Evolutionary conservation across 2,329 filamentous ascomycete species (phyloP), one percentile per base, ranked within the genome.

Genomic region (Daldinia sp.): DNA sequence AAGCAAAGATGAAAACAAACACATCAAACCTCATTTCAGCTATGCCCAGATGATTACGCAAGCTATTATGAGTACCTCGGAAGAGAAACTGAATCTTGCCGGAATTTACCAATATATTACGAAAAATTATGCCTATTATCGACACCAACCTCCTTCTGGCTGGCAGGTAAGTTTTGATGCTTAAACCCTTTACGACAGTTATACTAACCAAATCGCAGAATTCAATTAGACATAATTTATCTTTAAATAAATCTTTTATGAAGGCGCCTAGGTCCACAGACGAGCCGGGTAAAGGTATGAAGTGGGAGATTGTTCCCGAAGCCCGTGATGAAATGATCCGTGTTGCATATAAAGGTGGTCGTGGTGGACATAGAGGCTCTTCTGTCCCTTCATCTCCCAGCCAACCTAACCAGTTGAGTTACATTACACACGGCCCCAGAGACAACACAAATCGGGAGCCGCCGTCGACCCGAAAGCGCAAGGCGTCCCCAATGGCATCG

Each of bases 261-360:
- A 99, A 99, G 77, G 91, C 97, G 7, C 91, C 95, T 2, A 89
- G 95, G 47, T 90, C 92, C 13, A 97, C 93, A 0, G 93, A 98
- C 70, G 95, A 99, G 75, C 95, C 95, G 19, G 95, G 95, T 10
- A 99, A 99, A 76, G 95, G 95, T 25, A 98, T 97, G 93, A 98
- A 98, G 76, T 99, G 95, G 95, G 92, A 94, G 77, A 94, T 99
- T 73, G 88, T 92, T 3, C 85, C 91, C 1, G 92, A 96, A 66
- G 86, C 90, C 68, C 88, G 90, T 49, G 92, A 97, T 15, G 94
- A 97, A 54, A 96, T 97, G 82, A 85, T 93, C 62, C 91, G 91
- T 75, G 92, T 90, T 70, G 85, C 85, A 1, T 85, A 81, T 70
- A 83, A 85, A 57, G 83, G 86, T 15, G 87, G 87, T 15, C 82